Conservation (phyloP, 2,329 filamentous ascomycete species). For the Trichoderma koningii region DNA sequence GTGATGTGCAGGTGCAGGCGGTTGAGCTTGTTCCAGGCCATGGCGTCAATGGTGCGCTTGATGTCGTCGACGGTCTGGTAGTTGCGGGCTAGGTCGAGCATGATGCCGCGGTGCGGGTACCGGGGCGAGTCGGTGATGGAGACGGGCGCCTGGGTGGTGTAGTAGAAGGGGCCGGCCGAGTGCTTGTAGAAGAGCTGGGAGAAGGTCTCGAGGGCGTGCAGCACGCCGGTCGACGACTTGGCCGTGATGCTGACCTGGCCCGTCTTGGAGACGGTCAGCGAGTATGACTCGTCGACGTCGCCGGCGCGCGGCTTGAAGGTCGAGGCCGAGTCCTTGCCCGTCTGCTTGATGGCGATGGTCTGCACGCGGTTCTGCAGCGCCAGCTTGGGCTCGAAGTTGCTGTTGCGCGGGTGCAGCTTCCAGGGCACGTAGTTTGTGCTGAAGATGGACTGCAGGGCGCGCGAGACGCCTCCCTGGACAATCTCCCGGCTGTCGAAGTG, state of each 20-base stretch:
- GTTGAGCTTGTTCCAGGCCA: slow-evolving; percentile 81
- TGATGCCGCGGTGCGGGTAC: slow-evolving; percentile 77
- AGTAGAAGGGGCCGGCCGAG: slow-evolving; percentile 58
- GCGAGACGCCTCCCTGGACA: slow-evolving; percentile 58
- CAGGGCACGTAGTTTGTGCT: slow-evolving; percentile 72
- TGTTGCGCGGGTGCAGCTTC: slow-evolving; percentile 69
- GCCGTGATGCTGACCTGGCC: slow-evolving; percentile 66
- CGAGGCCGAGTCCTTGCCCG: slow-evolving; percentile 52
- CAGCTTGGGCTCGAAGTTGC: slow-evolving; percentile 63
- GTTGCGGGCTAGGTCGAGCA: slow-evolving; percentile 75
- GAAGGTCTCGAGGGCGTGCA: slow-evolving; percentile 73
- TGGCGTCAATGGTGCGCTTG: slow-evolving; percentile 72
- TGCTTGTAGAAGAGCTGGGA: slow-evolving; percentile 78
- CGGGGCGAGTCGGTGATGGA: slow-evolving; percentile 69
- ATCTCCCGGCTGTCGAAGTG: slow-evolving; percentile 54
- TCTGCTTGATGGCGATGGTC: slow-evolving; percentile 67
- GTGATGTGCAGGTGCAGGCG: slow-evolving; percentile 78
- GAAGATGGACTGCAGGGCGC: slow-evolving; percentile 66
- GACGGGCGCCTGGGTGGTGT: slow-evolving; percentile 72
- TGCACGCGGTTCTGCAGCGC: slow-evolving; percentile 51
- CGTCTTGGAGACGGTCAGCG: slow-evolving; percentile 57
- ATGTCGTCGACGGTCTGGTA: slow-evolving; percentile 70
- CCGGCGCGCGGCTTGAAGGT: slow-evolving; percentile 64
- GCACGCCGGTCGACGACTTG: slow-evolving; percentile 65
- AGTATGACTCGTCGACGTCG: slow-evolving; percentile 75